These are phyloP conservation scores for Coemansia sp. DNA, from an alignment of 192 early-diverging fungal genomes.

Conservation along the genomic window DNA sequence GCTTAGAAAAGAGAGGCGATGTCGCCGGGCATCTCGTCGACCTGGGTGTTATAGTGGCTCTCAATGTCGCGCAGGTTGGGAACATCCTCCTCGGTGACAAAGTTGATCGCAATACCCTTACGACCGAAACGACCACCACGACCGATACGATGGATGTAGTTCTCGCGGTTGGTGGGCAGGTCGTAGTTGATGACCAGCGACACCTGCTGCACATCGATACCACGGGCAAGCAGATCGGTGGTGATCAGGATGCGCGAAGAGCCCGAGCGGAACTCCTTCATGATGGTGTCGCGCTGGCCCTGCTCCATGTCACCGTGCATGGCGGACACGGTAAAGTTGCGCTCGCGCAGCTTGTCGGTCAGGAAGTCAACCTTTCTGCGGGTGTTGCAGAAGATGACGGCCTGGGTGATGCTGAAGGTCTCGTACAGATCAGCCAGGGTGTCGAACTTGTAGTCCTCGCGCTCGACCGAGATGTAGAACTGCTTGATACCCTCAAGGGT, in stretches of 20 bases:
- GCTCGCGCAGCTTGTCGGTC: slow-evolving; percentile 89
- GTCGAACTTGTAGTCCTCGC: slow-evolving; percentile 99
- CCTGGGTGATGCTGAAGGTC: slow-evolving; percentile 96
- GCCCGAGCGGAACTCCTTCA: slow-evolving; percentile 99
- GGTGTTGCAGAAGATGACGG: slow-evolving; percentile 99
- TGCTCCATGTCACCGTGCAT: slow-evolving; percentile 99
- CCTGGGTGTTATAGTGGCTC: slow-evolving; percentile 98
- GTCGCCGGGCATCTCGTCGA: slow-evolving; percentile 99
- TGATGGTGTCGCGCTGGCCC: slow-evolving; percentile 90
- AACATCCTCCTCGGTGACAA: slow-evolving; percentile 95
- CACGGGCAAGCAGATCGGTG: slow-evolving; percentile 96
- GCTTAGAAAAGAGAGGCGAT: slow-evolving; percentile 81
- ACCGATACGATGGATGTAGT: slow-evolving; percentile 99
- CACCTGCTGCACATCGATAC: slow-evolving; percentile 99
- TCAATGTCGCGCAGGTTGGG: slow-evolving; percentile 84
- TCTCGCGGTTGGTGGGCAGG: slow-evolving; percentile 93
- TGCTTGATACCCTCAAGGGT: slow-evolving; percentile 96
- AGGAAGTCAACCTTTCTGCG: slow-evolving; percentile 99
- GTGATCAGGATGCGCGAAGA: slow-evolving; percentile 95
- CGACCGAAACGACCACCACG: slow-evolving; percentile 99
- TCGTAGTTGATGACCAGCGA: slow-evolving; percentile 99
- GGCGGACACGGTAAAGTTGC: slow-evolving; percentile 94
- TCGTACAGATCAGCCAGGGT: slow-evolving; percentile 98
- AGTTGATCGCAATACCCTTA: slow-evolving; percentile 99
- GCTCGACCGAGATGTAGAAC: slow-evolving; percentile 97